Percentiles rank a stretch among this genome's conserved stretches.
phyloP scores from a whole-genome alignment of 2,329 filamentous ascomycete species.

The Aspergillus sp. region DNA sequence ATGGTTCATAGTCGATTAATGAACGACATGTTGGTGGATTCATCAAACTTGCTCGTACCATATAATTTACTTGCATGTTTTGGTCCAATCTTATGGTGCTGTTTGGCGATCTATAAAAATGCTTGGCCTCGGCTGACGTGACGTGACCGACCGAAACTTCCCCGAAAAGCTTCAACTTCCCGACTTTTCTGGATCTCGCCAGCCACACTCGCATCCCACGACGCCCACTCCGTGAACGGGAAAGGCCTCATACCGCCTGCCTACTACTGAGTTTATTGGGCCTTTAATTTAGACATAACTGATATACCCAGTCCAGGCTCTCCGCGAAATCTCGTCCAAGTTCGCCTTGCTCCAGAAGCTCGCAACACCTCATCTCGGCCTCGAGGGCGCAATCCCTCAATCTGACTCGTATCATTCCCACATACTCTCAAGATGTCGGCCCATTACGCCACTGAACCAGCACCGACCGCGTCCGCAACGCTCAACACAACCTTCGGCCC shows the following conservation, averaged over 20 bases:
- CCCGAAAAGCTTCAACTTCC: constrained; percentile 20
- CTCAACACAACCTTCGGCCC: constrained; percentile 89
- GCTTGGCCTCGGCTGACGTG: constrained; percentile 13
- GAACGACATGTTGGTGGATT: too few species aligned
- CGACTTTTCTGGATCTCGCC: constrained; percentile 5
- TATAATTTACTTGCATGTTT: not conserved
- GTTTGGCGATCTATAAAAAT: constrained; percentile 1
- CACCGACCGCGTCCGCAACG: constrained; percentile 87
- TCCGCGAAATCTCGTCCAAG: not conserved
- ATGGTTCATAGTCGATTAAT: too few species aligned
- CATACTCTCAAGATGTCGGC: constrained; percentile 66
- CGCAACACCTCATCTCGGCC: not conserved
- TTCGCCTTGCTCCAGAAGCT: not conserved
- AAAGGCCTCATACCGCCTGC: not conserved
- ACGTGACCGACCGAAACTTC: constrained; percentile 18
- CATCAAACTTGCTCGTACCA: not conserved
- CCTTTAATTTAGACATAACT: not conserved
- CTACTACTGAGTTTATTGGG: not conserved
- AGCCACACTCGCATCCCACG: not conserved
- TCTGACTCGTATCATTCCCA: not conserved
- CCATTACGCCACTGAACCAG: constrained; percentile 91
- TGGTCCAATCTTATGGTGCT: not conserved
- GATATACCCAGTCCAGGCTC: not conserved
- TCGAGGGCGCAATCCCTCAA: not conserved
- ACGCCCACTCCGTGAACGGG: not conserved